Evolutionary conservation across 1,284 basidiomycete species (phyloP), one percentile per base, ranked within the genome.

Genomic region (Apiotrichum sp.): DNA sequence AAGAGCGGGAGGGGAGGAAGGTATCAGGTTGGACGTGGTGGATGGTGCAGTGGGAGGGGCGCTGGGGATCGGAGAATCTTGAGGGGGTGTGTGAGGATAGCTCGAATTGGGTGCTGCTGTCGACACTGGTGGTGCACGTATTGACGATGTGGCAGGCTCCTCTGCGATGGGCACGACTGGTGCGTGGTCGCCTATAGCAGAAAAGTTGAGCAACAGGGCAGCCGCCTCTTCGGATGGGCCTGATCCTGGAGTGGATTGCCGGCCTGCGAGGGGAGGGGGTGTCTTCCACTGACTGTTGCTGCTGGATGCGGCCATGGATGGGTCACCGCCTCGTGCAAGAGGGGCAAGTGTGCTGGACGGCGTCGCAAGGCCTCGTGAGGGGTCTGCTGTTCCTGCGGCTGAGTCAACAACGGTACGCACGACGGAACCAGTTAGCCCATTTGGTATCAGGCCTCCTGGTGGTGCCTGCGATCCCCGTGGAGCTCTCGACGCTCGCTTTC

Each of bases 21-120:
- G 48, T 35, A 55, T 34, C 13, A 42, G 49, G 39, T 48, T 39
- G 41, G 56, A 39, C 4, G 22, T 41, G 42, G 55, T 13, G 47
- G 52, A 45, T 11, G 50, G 55, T n/a, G 49, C 50, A 29, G 49
- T 41, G 36, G 47, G 36, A 14, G 49, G 47, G 35, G 47, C 36
- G 14, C 29, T 11, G 2, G 45, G 16, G 42, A n/a, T 44, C 1
- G 62, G 56, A 7, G 64, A 56, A 11, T 67, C 65, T 22, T 64
- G 65, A 6, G 67, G 68, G 10, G 68, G 68, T 16, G 66, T 67
- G 32, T 65, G 59, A 8, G 67, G 66, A 48, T 64, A 69, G 14
- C 45, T 57, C 13, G 43, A 29, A 32, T 33, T 41, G 29, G 55
- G 40, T 9, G 50, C 45, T n/a, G 49, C 36, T 8, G 36, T 38